Percentiles rank a stretch among this genome's conserved stretches.
Conservation (phyloP, 2,329 filamentous ascomycete genomes). For the Mollisia scopiformis region DNA sequence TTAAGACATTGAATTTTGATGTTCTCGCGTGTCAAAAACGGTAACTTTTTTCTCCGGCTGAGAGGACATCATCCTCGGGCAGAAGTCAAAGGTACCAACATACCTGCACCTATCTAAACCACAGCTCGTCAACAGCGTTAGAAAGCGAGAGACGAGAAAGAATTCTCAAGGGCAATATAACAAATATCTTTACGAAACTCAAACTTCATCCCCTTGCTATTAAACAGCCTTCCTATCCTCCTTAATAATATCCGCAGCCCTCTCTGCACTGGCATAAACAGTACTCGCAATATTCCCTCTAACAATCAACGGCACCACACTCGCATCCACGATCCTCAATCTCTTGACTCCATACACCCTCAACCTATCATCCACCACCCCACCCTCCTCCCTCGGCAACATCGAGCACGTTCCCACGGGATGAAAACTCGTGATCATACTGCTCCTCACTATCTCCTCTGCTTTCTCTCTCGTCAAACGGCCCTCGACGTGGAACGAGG, state of each 20-base stretch:
- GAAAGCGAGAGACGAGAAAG: too few species aligned
- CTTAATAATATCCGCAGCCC: not conserved
- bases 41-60: too few species aligned
- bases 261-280: not conserved
- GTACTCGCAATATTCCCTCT: not conserved
- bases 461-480: constrained; percentile 7
- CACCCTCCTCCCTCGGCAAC: not conserved
- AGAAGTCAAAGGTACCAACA: too few species aligned
- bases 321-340: not conserved
- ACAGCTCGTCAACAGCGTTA: too few species aligned
- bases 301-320: not conserved
- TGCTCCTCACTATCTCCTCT: not conserved
- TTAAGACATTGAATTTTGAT: too few species aligned
- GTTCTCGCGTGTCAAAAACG: too few species aligned
- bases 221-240: not conserved
- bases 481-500: constrained; percentile 59
- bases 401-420: not conserved
- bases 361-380: not conserved
- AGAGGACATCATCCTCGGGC: too few species aligned
- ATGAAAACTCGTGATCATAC: not conserved
- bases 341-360: not conserved
- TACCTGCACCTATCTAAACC: too few species aligned
- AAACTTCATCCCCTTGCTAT: too few species aligned
- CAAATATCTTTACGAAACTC: too few species aligned
- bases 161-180: too few species aligned